Evolutionary conservation across 75 land plant genomes (phyloP).

Genomic region (Picea sitchensis): DNA sequence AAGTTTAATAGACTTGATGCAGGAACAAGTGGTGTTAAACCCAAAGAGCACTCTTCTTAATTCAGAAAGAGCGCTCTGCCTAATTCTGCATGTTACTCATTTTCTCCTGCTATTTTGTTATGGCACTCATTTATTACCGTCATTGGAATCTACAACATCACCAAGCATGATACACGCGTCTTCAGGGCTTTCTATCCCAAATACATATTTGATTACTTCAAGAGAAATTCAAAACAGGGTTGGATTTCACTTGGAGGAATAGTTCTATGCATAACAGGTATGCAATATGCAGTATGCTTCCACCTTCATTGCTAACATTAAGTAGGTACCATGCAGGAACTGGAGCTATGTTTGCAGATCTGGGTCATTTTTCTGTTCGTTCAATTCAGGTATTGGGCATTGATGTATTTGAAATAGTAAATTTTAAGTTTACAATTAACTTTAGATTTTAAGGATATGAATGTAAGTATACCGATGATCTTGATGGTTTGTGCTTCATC

Average conservation of each 20-base stretch:
- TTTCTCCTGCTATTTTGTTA: conserved; percentile 33
- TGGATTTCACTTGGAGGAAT: conserved; percentile 62
- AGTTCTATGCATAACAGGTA: conserved; percentile 49
- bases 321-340: conserved; percentile 33
- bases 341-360: conserved; percentile 85
- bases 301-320: not conserved
- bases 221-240: conserved; percentile 17
- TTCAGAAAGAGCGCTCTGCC: too few relatives aligned
- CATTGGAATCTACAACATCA: conserved; percentile 41
- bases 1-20: too few relatives aligned
- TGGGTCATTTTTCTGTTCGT: conserved; percentile 66
- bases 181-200: conserved; percentile 41
- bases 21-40: too few relatives aligned
- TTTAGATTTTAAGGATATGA: not conserved
- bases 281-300: not conserved
- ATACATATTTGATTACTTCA: conserved; percentile 38
- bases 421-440: not conserved
- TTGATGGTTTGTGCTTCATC: not conserved
- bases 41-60: too few relatives aligned
- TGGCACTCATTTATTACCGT: conserved; percentile 37
- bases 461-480: not conserved
- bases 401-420: not conserved
- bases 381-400: conserved; percentile 42
- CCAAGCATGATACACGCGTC: conserved; percentile 31
- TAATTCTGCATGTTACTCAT: conserved; percentile 4